Evolutionary conservation across 768 basidiomycete species (phyloP).

Genomic region (Agrocybe chaxingu): DNA sequence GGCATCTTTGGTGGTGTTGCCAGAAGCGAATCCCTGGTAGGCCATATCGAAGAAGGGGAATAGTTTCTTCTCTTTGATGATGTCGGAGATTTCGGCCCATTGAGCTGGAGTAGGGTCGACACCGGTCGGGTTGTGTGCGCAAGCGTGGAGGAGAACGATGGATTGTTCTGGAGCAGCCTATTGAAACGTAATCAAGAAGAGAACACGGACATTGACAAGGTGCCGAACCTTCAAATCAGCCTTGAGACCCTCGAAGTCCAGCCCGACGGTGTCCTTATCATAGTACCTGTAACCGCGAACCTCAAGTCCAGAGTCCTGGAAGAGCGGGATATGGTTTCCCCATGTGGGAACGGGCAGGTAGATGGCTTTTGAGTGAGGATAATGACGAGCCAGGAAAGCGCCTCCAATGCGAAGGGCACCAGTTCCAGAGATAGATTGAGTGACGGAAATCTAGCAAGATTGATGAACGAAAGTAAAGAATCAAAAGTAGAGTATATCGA

Average conservation of each 20-base stretch:
- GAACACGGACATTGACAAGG: neutral
- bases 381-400: conserved; percentile 86
- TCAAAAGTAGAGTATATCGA: conserved; percentile 13
- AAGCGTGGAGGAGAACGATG: conserved; percentile 91
- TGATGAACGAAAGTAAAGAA: conserved; percentile 7
- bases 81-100: conserved; percentile 87
- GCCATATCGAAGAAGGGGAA: conserved; percentile 99
- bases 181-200: conserved; percentile 13
- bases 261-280: conserved; percentile 85
- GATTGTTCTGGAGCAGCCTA: conserved; percentile 73
- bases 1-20: conserved; percentile 85
- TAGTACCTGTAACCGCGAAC: conserved; percentile 93
- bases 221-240: conserved; percentile 75
- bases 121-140: conserved; percentile 99
- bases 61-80: conserved; percentile 83
- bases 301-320: conserved; percentile 92
- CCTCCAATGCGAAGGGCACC: conserved; percentile 96
- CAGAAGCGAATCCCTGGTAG: conserved; percentile 98
- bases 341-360: conserved; percentile 94
- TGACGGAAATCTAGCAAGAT: conserved; percentile 63
- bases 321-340: conserved; percentile 95
- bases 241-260: conserved; percentile 90
- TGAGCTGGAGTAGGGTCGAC: conserved; percentile 92
- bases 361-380: conserved; percentile 81
- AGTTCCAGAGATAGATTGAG: conserved; percentile 96